Conservation (phyloP, 176 grass and related monocot genomes). For the Oryza longistaminata region DNA sequence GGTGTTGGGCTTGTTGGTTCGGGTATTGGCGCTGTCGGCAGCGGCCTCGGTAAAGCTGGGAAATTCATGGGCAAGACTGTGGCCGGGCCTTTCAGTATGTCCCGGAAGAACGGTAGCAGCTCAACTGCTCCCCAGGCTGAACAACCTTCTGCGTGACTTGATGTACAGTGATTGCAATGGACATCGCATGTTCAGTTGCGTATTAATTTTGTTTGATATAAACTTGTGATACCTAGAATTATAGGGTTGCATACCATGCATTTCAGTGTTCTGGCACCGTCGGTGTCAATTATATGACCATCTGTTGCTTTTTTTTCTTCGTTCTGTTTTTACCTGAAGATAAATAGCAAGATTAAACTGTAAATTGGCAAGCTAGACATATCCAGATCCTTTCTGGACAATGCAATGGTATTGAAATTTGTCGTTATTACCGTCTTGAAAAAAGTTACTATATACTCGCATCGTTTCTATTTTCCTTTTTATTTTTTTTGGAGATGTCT, state of each 20-base stretch:
- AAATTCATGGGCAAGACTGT: conserved; percentile 85
- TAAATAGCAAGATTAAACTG: background rate
- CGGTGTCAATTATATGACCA: conserved; percentile 1
- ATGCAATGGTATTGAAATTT: background rate
- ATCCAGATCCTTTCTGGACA: background rate
- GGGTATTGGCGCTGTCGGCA: conserved; percentile 74
- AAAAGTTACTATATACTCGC: background rate
- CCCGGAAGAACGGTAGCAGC: conserved; percentile 72
- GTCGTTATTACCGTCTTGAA: background rate
- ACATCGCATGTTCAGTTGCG: background rate
- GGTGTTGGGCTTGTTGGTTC: conserved; percentile 73
- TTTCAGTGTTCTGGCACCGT: background rate
- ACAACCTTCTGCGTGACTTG: conserved; percentile 34
- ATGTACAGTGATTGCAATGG: conserved; percentile 24
- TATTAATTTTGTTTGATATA: background rate
- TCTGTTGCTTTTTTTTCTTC: conserved; percentile 12
- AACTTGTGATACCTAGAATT: conserved; percentile 5
- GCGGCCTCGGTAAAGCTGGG: conserved; percentile 79
- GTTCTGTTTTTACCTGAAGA: background rate
- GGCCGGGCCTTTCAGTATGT: conserved; percentile 63
- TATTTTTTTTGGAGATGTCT: too few relatives aligned
- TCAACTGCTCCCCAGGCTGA: conserved; percentile 43
- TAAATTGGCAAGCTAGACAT: background rate
- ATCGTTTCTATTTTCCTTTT: too few relatives aligned
- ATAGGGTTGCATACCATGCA: background rate